Base-by-base conservation (phyloP, 2,329 filamentous ascomycete genomes). In the Claviceps sorghi region DNA sequence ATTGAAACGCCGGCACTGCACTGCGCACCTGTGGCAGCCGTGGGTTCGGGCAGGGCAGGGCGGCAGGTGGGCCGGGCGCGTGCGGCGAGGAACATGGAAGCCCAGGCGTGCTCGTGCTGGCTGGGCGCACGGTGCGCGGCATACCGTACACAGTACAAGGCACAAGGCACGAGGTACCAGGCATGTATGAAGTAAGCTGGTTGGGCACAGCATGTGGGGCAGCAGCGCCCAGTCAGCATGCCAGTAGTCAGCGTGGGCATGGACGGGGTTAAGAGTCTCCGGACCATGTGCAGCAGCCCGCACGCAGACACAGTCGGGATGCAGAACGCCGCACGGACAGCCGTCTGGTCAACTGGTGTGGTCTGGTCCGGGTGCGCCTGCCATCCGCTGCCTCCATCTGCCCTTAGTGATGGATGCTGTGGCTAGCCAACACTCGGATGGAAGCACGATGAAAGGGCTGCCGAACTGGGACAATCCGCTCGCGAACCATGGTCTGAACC, bases 31-130 rank as follows among this genome's bases (percentile, higher is more conserved):
- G 17, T 43, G 40, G 40, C 19, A 7, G 48, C 41, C 48, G 48
- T 41, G 34, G 48, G 34, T 49, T 49, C 36, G 48, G 48, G 34
- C 48, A 49, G n/a, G 48, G 48, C 40, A 17, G n/a, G 48, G 40
- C 40, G 48, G 46, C 42, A 43, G 41, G 34, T 36, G 34, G 10
- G 34, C 34, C 4, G 34, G 34, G 34, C 34, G 13, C 34, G 13
- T 36, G 34, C 13, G 13, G 26, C 26, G 26, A 26, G 26, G 26
- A 26, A 26, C 26, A 26, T 26, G 26, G 26, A 3, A 5, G 26
- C 26, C 26, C n/a, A n/a, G n/a, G n/a, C n/a, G n/a, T 26, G 26
- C 26, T 26, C 26, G 26, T 26, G 26, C 26, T 5, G 26, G 26
- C 26, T 26, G 26, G 26, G 26, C 26, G 26, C 26, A 26, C 26